A percentile compares a stretch with the other conserved stretches of the same genome.
phyloP scores from a whole-genome alignment of 2,329 filamentous ascomycete species.

The Diplocarpon mali region DNA sequence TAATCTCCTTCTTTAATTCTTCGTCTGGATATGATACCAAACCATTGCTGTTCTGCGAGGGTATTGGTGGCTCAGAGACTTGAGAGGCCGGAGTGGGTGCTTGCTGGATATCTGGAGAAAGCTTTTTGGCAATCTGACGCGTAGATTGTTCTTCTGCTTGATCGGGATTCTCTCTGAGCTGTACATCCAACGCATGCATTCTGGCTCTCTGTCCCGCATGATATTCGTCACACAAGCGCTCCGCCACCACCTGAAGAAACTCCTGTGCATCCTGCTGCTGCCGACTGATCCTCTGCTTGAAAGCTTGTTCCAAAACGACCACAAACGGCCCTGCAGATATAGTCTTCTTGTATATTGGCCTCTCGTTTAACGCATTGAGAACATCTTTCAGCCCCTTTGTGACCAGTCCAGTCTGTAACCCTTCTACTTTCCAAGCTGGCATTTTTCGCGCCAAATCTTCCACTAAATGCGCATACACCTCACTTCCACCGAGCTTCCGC shows the following conservation, averaged over 20 bases:
- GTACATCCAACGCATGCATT: constrained; percentile 36
- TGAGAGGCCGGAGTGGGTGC: not conserved
- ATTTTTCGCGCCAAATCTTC: constrained; percentile 36
- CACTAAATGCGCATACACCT: constrained; percentile 58
- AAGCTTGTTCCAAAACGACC: constrained; percentile 70
- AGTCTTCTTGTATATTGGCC: constrained; percentile 86
- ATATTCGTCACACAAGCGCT: constrained; percentile 89
- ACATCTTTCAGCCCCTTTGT: constrained; percentile 86
- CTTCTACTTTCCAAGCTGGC: constrained; percentile 50
- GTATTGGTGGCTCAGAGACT: not conserved
- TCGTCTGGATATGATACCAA: not conserved
- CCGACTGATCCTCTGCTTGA: constrained; percentile 79
- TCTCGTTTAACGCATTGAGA: constrained; percentile 82
- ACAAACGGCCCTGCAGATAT: constrained; percentile 85
- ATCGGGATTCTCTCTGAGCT: not conserved
- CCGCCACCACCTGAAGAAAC: constrained; percentile 86
- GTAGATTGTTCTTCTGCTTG: constrained; percentile 4
- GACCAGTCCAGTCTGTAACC: constrained; percentile 69
- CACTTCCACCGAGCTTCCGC: constrained; percentile 64
- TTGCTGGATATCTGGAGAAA: constrained; percentile 4
- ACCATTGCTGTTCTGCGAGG: not conserved
- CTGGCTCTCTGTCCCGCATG: constrained; percentile 72
- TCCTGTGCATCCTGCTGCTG: constrained; percentile 98
- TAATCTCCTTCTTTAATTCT: not conserved
- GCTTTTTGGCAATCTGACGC: constrained; percentile 4